These are phyloP conservation scores for Ascocoryne sarcoides DNA, from an alignment of 2,329 filamentous ascomycete species.

Conservation along the genomic window DNA sequence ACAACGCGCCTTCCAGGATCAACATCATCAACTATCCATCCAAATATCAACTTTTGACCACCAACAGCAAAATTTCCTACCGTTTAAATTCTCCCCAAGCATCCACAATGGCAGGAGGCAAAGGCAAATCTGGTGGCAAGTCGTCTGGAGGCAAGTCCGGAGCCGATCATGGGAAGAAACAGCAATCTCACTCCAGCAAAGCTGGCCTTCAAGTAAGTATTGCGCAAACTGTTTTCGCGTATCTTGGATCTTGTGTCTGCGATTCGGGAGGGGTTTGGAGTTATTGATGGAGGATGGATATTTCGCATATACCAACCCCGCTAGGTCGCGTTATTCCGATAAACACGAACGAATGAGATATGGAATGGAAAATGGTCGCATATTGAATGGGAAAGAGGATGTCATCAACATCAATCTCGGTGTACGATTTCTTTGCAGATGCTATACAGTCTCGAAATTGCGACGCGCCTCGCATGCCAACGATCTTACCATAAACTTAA, in stretches of 20 bases:
- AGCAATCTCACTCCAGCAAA: slow-evolving; percentile 30
- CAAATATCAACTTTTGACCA: slow-evolving; percentile 4
- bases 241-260: neutral
- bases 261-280: slow-evolving; percentile 6
- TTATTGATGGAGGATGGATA: slow-evolving; percentile 9
- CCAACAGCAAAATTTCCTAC: neutral
- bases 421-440: neutral
- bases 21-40: slow-evolving; percentile 15
- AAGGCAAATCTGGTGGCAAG: slow-evolving; percentile 31
- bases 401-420: no score
- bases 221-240: slow-evolving; percentile 14
- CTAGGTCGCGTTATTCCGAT: slow-evolving; percentile 22
- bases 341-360: slow-evolving; percentile 2
- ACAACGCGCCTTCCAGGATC: slow-evolving; percentile 20
- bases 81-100: slow-evolving; percentile 2
- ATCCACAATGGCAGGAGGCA: slow-evolving; percentile 29
- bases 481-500: slow-evolving; percentile 10
- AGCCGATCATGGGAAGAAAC: slow-evolving; percentile 28
- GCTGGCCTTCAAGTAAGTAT: slow-evolving; percentile 31
- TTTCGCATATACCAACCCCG: slow-evolving; percentile 18
- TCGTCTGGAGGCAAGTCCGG: slow-evolving; percentile 31
- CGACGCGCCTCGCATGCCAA: slow-evolving; percentile 20
- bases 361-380: neutral
- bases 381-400: no score
- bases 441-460: neutral